Base-by-base conservation (phyloP, 352 stramenopile genomes). In the Phytophthora quininea region DNA sequence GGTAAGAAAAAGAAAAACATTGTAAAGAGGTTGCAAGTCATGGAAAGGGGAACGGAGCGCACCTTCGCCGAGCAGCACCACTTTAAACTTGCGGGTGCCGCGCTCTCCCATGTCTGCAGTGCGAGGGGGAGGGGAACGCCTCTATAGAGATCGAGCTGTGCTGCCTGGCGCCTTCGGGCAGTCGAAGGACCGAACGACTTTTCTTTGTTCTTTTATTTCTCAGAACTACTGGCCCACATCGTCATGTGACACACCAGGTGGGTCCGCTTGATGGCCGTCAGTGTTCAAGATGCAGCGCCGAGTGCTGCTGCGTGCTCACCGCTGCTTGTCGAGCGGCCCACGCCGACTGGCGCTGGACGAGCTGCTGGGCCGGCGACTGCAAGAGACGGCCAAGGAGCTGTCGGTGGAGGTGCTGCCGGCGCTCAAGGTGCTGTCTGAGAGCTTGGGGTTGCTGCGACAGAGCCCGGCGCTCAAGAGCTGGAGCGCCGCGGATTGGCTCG, bases 21-120 rank as follows among this genome's bases (percentile, higher is more conserved):
- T 24, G 19, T 24, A 52, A 2, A 42, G 50, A 60, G 52, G 58
- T n/a, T 24, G 19, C 19, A 24, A 24, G 19, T 24, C 19, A 24
- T 24, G 19, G 19, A 24, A 24, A 24, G 19, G 19, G 19, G 19
- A 24, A 24, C 19, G 19, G 19, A 24, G 19, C 68, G 30, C 43
- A 93, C 88, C 88, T 91, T 96, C 88, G 66, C 88, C 88, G 24
- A 96, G 68, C 55, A 96, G 72, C 12, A 96, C 88, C 48, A 96
- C 80, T 57, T 96, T 96, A 63, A 92, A 92, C 70, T 94, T 94
- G 71, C 79, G 82, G 42, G 79, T 88, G n/a, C 77, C 68, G 50
- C 83, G 80, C 43, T 90, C 82, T n/a, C 75, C 69, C 82, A 90
- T 90, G 43, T n/a, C 43, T 2, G 15, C 8, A 8, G 3, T 29